Evolutionary conservation across 2,329 filamentous ascomycete species (phyloP).

Genomic region (Aspergillus sclerotialis): DNA sequence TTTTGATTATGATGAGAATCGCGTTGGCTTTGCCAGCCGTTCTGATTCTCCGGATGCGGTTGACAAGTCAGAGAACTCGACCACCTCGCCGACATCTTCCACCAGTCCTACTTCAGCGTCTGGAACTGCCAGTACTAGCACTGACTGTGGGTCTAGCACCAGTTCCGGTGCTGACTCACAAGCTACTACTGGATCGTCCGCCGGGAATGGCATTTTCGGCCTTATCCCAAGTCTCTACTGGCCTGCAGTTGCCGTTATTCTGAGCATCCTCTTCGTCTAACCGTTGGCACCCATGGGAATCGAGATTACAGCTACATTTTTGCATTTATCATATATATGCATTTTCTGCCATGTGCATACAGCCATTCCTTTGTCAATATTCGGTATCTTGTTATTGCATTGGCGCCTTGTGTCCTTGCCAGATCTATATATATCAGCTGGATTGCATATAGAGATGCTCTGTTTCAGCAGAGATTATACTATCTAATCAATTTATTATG

Average conservation of each 20-base stretch:
- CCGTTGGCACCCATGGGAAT: too few species aligned
- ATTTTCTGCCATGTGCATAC: not conserved
- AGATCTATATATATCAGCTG: conserved; percentile 1
- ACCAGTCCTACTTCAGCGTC: conserved; percentile 5
- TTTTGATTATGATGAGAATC: conserved; percentile 63
- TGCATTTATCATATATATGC: not conserved
- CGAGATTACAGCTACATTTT: too few species aligned
- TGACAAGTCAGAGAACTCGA: not conserved
- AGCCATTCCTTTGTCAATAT: too few species aligned
- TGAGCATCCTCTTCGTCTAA: conserved; percentile 9
- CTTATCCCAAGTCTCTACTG: conserved; percentile 7
- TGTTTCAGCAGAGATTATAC: too few species aligned
- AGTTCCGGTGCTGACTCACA: conserved; percentile 5
- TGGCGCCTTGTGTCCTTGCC: too few species aligned
- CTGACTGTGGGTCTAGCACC: too few species aligned
- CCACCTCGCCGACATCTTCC: conserved; percentile 4
- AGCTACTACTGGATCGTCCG: conserved; percentile 3
- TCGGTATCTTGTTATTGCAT: too few species aligned
- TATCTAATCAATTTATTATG: conserved; percentile 4
- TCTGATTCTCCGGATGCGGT: not conserved
- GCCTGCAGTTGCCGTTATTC: conserved; percentile 9
- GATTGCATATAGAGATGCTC: not conserved
- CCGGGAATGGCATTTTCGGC: conserved; percentile 5
- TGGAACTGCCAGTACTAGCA: conserved; percentile 6
- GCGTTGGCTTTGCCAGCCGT: conserved; percentile 28